phyloP scores from a whole-genome alignment of 371 early-diverging fungal species.

The Catenaria anguillulae region DNA sequence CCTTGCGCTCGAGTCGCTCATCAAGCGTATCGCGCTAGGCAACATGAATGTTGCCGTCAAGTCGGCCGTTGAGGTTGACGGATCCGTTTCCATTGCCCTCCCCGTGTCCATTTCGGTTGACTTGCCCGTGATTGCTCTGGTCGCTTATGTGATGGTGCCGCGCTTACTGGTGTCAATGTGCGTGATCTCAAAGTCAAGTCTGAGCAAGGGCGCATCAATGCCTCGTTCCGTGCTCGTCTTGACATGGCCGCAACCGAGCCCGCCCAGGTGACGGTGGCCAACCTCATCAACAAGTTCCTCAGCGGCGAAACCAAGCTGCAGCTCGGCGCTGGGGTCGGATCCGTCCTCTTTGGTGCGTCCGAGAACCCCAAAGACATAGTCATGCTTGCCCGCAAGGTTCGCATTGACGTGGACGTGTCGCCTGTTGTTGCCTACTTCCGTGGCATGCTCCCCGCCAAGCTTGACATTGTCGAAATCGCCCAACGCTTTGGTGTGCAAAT shows the following conservation, averaged over 20 bases:
- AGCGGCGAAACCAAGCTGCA: not conserved
- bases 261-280: not conserved
- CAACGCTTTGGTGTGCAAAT: not conserved
- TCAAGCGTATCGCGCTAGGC: not conserved
- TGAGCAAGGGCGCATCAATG: not conserved
- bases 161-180: not conserved
- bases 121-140: constrained; percentile 2
- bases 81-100: not conserved
- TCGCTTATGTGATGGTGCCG: not conserved
- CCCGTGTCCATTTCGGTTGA: constrained; percentile 1
- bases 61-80: not conserved
- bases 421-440: not conserved
- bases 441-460: not conserved
- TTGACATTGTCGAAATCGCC: not conserved
- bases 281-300: not conserved
- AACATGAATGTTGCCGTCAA: not conserved
- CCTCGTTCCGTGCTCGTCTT: not conserved
- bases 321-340: not conserved
- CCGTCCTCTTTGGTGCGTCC: not conserved
- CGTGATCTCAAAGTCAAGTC: not conserved
- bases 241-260: not conserved
- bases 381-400: not conserved
- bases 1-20: not conserved
- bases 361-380: not conserved
- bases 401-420: not conserved